Evolutionary conservation across 257 asterid species (phyloP).

Genomic region (Verbascum thapsus): DNA sequence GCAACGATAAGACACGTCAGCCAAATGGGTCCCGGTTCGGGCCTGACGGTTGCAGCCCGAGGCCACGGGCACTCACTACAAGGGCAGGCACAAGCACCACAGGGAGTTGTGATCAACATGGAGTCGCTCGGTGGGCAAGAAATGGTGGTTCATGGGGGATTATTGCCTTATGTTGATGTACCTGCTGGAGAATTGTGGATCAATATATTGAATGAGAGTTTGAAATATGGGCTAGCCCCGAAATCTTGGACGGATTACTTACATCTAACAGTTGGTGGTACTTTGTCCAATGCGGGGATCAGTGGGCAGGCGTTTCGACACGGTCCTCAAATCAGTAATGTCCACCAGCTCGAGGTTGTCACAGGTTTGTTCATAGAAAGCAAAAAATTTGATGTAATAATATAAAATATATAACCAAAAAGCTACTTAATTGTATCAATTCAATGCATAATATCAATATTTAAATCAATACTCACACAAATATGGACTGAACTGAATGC

Average conservation of each 20-base stretch:
- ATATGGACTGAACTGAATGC: conserved; percentile 32
- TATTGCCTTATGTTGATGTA: conserved; percentile 64
- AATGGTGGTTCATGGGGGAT: conserved; percentile 47
- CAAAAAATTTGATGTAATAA: not conserved
- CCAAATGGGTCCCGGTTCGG: conserved; percentile 70
- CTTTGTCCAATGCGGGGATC: conserved; percentile 87
- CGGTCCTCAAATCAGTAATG: conserved; percentile 96
- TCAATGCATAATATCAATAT: too few relatives aligned
- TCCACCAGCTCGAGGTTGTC: conserved; percentile 81
- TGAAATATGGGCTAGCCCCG: conserved; percentile 75
- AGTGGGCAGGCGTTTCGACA: conserved; percentile 94
- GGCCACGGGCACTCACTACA: conserved; percentile 82
- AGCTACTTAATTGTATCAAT: too few relatives aligned
- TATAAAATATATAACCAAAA: too few relatives aligned
- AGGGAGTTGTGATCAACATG: conserved; percentile 82
- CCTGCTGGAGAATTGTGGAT: conserved; percentile 90
- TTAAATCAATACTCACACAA: conserved; percentile 1
- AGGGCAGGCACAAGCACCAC: conserved; percentile 78
- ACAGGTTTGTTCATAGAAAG: conserved; percentile 61
- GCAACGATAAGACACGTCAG: conserved; percentile 64
- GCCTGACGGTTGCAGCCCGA: conserved; percentile 69
- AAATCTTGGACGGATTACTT: conserved; percentile 94
- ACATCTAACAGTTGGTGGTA: conserved; percentile 89
- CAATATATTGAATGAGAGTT: conserved; percentile 61
- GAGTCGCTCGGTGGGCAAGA: conserved; percentile 49